Conservation (phyloP, 805 yeast genomes). For the Metschnikowia sp. region DNA sequence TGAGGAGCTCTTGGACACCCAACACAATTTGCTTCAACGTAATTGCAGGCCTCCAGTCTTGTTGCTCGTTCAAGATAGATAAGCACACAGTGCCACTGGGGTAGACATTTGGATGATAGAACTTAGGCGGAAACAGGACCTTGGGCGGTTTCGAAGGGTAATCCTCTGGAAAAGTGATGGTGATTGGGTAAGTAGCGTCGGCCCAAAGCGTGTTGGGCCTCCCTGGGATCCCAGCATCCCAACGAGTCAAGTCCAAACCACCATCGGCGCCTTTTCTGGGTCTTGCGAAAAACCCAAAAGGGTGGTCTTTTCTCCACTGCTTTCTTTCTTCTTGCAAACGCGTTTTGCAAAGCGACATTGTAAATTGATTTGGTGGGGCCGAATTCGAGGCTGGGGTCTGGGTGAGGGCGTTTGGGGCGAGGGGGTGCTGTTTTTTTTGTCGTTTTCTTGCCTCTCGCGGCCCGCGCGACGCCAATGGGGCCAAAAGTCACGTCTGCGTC, state of each 20-base stretch:
- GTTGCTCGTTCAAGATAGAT: constrained; percentile 87
- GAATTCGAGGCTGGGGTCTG: constrained; percentile 1
- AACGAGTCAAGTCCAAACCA: constrained; percentile 71
- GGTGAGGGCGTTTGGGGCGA: constrained; percentile 1
- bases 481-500: neutral
- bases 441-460: neutral
- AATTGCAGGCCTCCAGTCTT: constrained; percentile 98
- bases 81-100: constrained; percentile 97
- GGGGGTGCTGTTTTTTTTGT: neutral
- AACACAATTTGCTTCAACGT: constrained; percentile 83
- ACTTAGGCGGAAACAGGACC: constrained; percentile 81
- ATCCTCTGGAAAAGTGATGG: constrained; percentile 80
- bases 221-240: constrained; percentile 98
- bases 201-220: constrained; percentile 84
- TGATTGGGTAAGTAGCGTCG: constrained; percentile 83
- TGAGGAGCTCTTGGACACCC: constrained; percentile 89
- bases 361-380: neutral
- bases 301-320: constrained; percentile 98
- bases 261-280: constrained; percentile 83
- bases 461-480: constrained; percentile 3
- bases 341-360: constrained; percentile 61
- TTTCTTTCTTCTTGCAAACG: constrained; percentile 94
- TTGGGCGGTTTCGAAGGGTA: constrained; percentile 97
- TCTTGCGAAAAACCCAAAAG: constrained; percentile 94
- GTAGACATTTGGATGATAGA: constrained; percentile 96